Conservation (phyloP, 495 filamentous ascomycete species). For the Aspergillus homomorphus region DNA sequence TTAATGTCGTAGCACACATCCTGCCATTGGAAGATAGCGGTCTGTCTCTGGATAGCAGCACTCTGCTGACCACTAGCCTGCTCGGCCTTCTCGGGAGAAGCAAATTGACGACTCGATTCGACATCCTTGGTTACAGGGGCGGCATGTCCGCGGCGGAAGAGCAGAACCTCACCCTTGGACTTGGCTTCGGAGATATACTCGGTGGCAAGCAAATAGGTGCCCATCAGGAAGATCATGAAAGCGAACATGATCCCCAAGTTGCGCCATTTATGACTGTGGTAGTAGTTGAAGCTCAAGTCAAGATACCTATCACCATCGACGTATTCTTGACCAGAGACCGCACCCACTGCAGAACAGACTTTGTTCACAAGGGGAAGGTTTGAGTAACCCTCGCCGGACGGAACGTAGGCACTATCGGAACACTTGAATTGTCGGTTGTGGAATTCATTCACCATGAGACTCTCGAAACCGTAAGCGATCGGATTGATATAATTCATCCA, state of each 20-base stretch:
- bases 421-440: conserved; percentile 54
- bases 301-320: conserved; percentile 55
- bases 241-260: conserved; percentile 67
- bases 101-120: conserved; percentile 29
- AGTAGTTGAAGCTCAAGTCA: conserved; percentile 53
- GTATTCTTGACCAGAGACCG: conserved; percentile 39
- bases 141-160: conserved; percentile 48
- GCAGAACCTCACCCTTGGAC: conserved; percentile 52
- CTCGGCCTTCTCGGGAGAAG: conserved; percentile 39
- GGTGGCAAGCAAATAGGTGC: conserved; percentile 42
- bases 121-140: conserved; percentile 28
- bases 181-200: conserved; percentile 49
- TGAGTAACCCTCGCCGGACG: conserved; percentile 34
- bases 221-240: conserved; percentile 62
- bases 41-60: conserved; percentile 54
- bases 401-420: conserved; percentile 36
- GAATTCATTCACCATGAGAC: conserved; percentile 60
- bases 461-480: conserved; percentile 50
- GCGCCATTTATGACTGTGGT: conserved; percentile 60
- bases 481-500: conserved; percentile 54
- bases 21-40: conserved; percentile 78
- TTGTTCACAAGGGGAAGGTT: conserved; percentile 18
- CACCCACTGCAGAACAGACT: conserved; percentile 56
- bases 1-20: conserved; percentile 71
- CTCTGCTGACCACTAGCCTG: conserved; percentile 30